Evolutionary conservation across 331 rosid species (phyloP).

Genomic region (Pyrus hybrid): DNA sequence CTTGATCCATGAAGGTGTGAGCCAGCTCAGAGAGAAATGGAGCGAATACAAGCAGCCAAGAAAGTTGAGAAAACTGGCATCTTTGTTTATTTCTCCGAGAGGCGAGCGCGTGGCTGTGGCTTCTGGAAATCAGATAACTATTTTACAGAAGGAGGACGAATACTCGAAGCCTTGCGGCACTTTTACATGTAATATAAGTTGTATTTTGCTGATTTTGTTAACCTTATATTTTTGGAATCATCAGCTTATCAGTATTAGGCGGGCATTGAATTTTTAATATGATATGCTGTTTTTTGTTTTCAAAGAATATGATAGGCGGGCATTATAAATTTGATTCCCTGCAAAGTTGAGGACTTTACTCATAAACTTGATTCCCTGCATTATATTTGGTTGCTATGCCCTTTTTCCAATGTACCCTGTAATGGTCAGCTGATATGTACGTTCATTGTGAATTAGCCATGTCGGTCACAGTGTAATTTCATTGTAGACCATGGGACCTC

Average conservation of each 20-base stretch:
- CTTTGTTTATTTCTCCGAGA: conserved; percentile 59
- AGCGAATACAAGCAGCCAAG: conserved; percentile 46
- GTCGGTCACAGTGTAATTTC: background rate
- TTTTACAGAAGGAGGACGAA: conserved; percentile 67
- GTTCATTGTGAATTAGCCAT: background rate
- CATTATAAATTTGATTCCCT: background rate
- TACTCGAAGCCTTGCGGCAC: conserved; percentile 61
- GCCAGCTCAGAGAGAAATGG: conserved; percentile 70
- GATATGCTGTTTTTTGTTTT: background rate
- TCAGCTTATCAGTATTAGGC: background rate
- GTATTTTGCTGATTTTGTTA: background rate
- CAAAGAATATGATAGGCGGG: background rate
- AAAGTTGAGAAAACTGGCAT: conserved; percentile 47
- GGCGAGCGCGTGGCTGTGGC: conserved; percentile 83
- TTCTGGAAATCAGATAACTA: conserved; percentile 72
- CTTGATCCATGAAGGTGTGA: conserved; percentile 41
- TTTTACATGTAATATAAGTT: conserved; percentile 62
- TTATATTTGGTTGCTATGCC: background rate
- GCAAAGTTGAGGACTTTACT: background rate
- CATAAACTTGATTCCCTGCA: background rate
- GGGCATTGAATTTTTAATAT: too few relatives aligned
- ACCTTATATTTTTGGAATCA: background rate
- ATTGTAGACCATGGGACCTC: background rate
- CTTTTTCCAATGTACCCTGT: background rate
- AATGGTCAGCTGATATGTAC: background rate